phyloP scores from a whole-genome alignment of 2,329 filamentous ascomycete genomes.

The Dactylonectria estremocensis region DNA sequence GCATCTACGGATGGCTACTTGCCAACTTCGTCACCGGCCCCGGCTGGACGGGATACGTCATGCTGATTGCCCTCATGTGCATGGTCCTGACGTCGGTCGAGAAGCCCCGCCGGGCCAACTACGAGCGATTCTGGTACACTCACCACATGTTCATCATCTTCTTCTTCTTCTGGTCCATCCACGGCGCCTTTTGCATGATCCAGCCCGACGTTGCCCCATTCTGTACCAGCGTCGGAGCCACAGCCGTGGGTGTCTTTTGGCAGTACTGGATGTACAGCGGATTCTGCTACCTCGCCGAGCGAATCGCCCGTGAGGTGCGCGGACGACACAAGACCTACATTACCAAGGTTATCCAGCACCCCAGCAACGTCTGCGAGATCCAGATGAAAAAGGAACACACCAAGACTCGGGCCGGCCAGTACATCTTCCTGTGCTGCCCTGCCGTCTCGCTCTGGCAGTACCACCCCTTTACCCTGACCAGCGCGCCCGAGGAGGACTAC shows the following conservation, averaged over 20 bases:
- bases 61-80: slow-evolving; percentile 83
- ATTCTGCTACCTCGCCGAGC: slow-evolving; percentile 84
- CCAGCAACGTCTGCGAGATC: slow-evolving; percentile 90
- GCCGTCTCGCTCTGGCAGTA: slow-evolving; percentile 92
- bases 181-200: slow-evolving; percentile 93
- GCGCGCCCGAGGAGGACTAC: slow-evolving; percentile 90
- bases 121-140: slow-evolving; percentile 92
- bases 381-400: slow-evolving; percentile 94
- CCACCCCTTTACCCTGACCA: slow-evolving; percentile 89
- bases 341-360: slow-evolving; percentile 91
- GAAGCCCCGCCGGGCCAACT: slow-evolving; percentile 84
- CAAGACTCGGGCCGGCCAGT: slow-evolving; percentile 85
- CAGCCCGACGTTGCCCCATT: slow-evolving; percentile 86
- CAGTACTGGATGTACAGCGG: slow-evolving; percentile 92
- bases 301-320: slow-evolving; percentile 83
- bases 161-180: slow-evolving; percentile 93
- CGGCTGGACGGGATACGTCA: slow-evolving; percentile 89
- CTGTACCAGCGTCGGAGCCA: slow-evolving; percentile 77
- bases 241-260: slow-evolving; percentile 85
- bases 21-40: slow-evolving; percentile 86
- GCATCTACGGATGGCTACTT: slow-evolving; percentile 83
- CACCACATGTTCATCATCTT: slow-evolving; percentile 91
- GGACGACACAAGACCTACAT: slow-evolving; percentile 89
- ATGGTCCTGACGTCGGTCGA: slow-evolving; percentile 86
- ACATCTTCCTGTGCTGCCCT: slow-evolving; percentile 91